Conservation (phyloP, 225 moss, liverwort and hornwort species). For the Pleurozium schreberi region DNA sequence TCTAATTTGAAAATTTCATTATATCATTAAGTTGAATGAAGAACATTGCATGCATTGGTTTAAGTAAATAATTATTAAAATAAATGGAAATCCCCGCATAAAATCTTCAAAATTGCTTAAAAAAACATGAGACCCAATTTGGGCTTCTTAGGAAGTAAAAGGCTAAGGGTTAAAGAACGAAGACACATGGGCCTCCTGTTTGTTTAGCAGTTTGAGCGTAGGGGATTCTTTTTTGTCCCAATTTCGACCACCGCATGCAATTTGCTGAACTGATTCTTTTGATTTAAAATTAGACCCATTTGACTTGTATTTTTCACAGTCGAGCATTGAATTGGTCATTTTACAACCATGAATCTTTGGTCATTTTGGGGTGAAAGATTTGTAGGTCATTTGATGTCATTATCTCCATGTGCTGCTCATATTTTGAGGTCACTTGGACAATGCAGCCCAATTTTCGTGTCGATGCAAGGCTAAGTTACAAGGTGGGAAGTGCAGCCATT, state of each 20-base stretch:
- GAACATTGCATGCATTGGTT: no score
- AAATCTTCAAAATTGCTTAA: no score
- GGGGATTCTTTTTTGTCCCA: background rate
- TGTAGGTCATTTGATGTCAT: background rate
- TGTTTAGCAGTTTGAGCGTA: background rate
- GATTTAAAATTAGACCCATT: background rate
- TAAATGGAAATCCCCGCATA: no score
- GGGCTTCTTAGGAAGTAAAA: no score
- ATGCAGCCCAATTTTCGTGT: slow-evolving; percentile 52
- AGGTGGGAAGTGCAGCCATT: slow-evolving; percentile 19
- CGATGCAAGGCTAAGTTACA: slow-evolving; percentile 42
- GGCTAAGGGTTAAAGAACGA: no score
- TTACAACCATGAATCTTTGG: background rate
- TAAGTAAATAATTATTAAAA: no score
- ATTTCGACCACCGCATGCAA: background rate
- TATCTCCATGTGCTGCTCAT: background rate
- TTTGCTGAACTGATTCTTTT: background rate
- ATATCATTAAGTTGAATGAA: no score
- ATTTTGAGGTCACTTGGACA: background rate
- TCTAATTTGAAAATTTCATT: no score
- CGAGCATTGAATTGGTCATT: background rate
- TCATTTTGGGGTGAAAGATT: background rate
- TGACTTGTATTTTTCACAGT: no score
- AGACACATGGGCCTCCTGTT: background rate
- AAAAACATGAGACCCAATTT: no score